phyloP scores from a whole-genome alignment of 495 filamentous ascomycete genomes.

The Lepidopterella palustris region DNA sequence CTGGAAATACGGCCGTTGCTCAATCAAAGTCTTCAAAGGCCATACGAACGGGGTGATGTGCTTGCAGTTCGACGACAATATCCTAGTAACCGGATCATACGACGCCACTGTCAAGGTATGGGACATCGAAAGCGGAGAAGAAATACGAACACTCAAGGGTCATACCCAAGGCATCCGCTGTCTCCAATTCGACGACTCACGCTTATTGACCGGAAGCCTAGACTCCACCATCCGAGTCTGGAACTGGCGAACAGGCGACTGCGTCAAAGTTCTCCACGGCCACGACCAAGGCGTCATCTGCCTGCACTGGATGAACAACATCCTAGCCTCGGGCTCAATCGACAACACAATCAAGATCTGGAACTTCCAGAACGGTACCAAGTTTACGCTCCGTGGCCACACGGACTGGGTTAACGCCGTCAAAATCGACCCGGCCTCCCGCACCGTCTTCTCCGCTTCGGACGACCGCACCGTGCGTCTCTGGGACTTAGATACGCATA shows the following conservation, averaged over 20 bases:
- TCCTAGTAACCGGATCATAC: slow-evolving; percentile 90
- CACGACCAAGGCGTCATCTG: slow-evolving; percentile 77
- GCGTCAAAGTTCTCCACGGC: slow-evolving; percentile 70
- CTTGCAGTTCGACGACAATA: slow-evolving; percentile 89
- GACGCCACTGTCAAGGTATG: slow-evolving; percentile 93
- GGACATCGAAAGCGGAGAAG: slow-evolving; percentile 83
- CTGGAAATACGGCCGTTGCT: slow-evolving; percentile 90
- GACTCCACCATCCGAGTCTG: slow-evolving; percentile 82
- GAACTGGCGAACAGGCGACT: slow-evolving; percentile 93
- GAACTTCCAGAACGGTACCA: slow-evolving; percentile 80
- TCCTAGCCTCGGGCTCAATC: slow-evolving; percentile 80
- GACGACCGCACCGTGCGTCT: slow-evolving; percentile 88
- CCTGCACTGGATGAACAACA: slow-evolving; percentile 74
- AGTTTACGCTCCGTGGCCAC: slow-evolving; percentile 73
- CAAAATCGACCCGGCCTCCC: slow-evolving; percentile 68
- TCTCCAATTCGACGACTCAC: slow-evolving; percentile 90
- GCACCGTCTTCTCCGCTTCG: slow-evolving; percentile 84
- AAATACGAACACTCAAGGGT: slow-evolving; percentile 72
- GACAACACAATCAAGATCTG: slow-evolving; percentile 90
- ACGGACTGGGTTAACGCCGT: slow-evolving; percentile 93
- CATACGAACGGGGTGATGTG: slow-evolving; percentile 95
- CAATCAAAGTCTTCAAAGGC: slow-evolving; percentile 71
- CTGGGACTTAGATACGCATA: slow-evolving; percentile 84
- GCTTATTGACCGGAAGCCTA: slow-evolving; percentile 72
- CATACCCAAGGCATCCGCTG: slow-evolving; percentile 78